These are phyloP conservation scores for Neurospora sp. DNA, from an alignment of 495 filamentous ascomycete species.

Conservation along the genomic window DNA sequence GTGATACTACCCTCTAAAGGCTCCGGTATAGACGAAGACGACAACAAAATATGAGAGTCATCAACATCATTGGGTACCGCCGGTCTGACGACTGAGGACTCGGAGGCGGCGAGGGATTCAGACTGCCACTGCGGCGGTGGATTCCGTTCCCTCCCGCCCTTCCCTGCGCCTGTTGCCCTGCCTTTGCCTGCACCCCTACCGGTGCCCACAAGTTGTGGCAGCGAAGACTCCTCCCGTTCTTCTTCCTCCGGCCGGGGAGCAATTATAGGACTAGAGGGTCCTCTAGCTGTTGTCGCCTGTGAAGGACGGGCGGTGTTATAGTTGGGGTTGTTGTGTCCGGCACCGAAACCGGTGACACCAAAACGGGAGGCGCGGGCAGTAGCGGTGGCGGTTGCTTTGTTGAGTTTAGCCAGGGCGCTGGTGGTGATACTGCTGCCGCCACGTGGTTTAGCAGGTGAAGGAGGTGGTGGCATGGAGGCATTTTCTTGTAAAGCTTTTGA, in stretches of 20 bases:
- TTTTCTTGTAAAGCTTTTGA: background rate
- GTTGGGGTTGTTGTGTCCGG: background rate
- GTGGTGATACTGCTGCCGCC: background rate
- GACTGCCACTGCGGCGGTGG: background rate
- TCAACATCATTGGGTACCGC: background rate
- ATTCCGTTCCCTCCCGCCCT: no score
- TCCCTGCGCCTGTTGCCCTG: no score
- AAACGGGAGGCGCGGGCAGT: background rate
- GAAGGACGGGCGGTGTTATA: slow-evolving; percentile 22
- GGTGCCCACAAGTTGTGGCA: background rate
- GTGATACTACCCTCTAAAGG: slow-evolving; percentile 4
- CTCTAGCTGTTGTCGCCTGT: slow-evolving; percentile 36
- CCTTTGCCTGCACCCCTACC: no score
- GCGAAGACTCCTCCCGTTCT: background rate
- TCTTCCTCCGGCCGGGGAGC: background rate
- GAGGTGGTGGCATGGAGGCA: background rate
- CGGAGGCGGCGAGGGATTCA: background rate
- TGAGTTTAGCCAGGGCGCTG: slow-evolving; percentile 3
- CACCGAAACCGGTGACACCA: background rate
- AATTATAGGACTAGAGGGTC: slow-evolving; percentile 19
- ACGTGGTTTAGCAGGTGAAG: background rate
- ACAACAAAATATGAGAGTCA: background rate
- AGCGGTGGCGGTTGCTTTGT: background rate
- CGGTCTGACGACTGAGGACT: background rate
- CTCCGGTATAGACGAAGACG: background rate